Evolutionary conservation across 495 filamentous ascomycete species (phyloP).

Genomic region (Aspergillus heteromorphus): DNA sequence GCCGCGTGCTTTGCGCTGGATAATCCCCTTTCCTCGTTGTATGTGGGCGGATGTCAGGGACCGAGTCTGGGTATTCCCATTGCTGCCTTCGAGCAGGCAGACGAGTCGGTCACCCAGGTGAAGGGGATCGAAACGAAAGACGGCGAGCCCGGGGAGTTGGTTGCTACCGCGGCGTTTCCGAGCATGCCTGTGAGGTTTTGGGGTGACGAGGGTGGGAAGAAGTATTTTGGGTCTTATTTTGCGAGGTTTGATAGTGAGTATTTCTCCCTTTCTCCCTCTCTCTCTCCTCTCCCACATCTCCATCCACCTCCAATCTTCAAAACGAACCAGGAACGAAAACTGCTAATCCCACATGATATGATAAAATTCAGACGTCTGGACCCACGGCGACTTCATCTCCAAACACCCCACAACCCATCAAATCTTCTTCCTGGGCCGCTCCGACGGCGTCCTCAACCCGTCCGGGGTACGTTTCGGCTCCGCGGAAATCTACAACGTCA

Average conservation of each 20-base stretch:
- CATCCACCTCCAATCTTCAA: background rate
- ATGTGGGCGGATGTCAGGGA: conserved; percentile 66
- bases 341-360: too few relatives aligned
- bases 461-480: conserved; percentile 72
- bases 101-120: conserved; percentile 47
- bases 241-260: conserved; percentile 53
- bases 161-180: conserved; percentile 62
- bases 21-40: conserved; percentile 66
- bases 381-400: conserved; percentile 72
- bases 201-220: conserved; percentile 50
- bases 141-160: conserved; percentile 68
- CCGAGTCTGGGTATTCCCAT: conserved; percentile 58
- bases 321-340: too few relatives aligned
- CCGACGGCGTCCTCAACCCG: conserved; percentile 75
- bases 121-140: conserved; percentile 48
- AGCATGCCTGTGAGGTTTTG: conserved; percentile 71
- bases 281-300: background rate
- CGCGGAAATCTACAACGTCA: conserved; percentile 70
- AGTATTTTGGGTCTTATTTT: conserved; percentile 69
- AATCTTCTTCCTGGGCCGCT: conserved; percentile 64
- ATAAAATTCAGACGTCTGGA: conserved; percentile 58
- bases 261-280: too few relatives aligned
- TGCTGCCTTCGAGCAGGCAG: conserved; percentile 56
- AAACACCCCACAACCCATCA: conserved; percentile 62
- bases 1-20: conserved; percentile 64